Base-by-base conservation (phyloP, 805 yeast genomes). In the Cyberlindnera suaveolens region DNA sequence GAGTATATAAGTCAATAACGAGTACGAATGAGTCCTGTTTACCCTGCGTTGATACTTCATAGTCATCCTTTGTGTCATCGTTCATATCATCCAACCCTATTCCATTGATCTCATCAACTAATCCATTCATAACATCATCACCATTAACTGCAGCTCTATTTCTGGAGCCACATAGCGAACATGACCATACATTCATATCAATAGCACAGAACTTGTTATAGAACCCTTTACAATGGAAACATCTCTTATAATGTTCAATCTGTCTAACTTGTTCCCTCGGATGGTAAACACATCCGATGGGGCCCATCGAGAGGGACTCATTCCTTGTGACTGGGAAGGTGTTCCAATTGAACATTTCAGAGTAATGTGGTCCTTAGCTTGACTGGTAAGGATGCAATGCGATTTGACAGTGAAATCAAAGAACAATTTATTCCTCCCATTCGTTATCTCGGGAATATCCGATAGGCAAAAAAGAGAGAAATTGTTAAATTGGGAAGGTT, bases 151-250 rank as follows among this genome's bases (percentile, higher is more conserved):
- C 27, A 9, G 11, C 27, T 23, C 27, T 23, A 23, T 23, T 23
- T 23, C 27, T 23, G 27, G 27, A 23, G 27, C 8, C 65, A 73
- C 97, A 89, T 52, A 86, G 72, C 5, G 91, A 82, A 68, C 97
- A 89, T 32, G 77, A 71, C 96, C 96, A 89, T 10, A 77, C 64
- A 52, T 77, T 78, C 9, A 87, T 82, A 26, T 86, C 96, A 43
- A 87, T 74, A 41, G 77, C 77, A 61, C 93, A 83, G 66, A 79
- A 88, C 15, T 96, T 95, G 65, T 89, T 81, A 48, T 84, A 78
- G 72, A 98, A 91, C 43, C 32, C 43, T 40, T 85, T 75, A 66
- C 96, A 89, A 34, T 78, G 67, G 40, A 80, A 80, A 8, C 96
- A 96, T 61, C 17, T 30, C 16, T 29, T 17, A 6, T 16, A 30